Evolutionary conservation across 306 rosid genomes (phyloP).

Genomic region (Trichosanthes truncata): DNA sequence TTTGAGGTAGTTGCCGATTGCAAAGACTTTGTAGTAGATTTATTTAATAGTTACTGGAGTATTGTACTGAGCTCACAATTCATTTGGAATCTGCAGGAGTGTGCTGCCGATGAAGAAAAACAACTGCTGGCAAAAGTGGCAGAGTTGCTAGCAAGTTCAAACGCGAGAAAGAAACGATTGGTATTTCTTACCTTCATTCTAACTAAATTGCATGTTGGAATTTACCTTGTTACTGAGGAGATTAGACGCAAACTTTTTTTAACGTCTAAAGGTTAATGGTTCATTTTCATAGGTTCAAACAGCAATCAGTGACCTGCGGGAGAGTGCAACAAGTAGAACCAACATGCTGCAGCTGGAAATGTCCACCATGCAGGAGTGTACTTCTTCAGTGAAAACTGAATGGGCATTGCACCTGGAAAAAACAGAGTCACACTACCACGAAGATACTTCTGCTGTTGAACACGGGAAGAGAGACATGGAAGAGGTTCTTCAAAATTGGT

Average conservation of each 20-base stretch:
- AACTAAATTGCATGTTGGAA: neutral
- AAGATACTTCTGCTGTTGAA: constrained; percentile 79
- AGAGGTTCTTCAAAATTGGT: constrained; percentile 86
- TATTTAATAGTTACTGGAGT: neutral
- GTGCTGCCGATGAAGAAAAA: constrained; percentile 88
- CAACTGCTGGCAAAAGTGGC: constrained; percentile 87
- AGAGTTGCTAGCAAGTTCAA: constrained; percentile 86
- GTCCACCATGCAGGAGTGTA: constrained; percentile 77
- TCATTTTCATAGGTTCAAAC: constrained; percentile 56
- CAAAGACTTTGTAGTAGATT: neutral
- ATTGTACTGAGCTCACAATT: neutral
- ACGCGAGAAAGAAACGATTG: constrained; percentile 85
- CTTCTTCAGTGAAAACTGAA: constrained; percentile 63
- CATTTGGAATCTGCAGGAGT: constrained; percentile 44
- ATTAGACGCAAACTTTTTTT: neutral
- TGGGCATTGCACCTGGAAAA: constrained; percentile 85
- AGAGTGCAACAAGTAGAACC: constrained; percentile 78
- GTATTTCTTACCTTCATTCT: constrained; percentile 27
- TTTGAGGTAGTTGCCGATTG: constrained; percentile 67
- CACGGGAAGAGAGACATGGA: constrained; percentile 71
- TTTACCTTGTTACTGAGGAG: neutral
- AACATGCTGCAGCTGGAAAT: constrained; percentile 68
- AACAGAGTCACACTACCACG: constrained; percentile 67
- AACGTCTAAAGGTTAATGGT: neutral
- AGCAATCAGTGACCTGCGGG: constrained; percentile 84